phyloP scores from a whole-genome alignment of 2,329 filamentous ascomycete genomes.

The Penicillium verrucosum region DNA sequence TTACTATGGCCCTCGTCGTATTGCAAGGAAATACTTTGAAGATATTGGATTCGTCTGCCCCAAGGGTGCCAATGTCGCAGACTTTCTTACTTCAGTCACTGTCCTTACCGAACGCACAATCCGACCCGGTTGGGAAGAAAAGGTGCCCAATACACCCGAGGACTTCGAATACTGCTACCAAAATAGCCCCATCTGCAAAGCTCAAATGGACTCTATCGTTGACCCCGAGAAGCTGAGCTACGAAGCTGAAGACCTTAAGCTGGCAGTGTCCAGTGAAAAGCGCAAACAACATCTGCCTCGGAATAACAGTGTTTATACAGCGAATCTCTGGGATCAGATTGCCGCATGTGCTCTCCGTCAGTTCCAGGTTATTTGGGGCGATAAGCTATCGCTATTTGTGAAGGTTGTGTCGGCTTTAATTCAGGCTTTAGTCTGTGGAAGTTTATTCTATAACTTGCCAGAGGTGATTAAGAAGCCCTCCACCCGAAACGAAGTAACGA shows the following conservation, averaged over 20 bases:
- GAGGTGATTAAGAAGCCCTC: constrained; percentile 38
- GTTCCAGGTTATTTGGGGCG: constrained; percentile 52
- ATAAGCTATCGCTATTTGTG: constrained; percentile 48
- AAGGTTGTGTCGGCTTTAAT: constrained; percentile 44
- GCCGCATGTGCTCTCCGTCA: constrained; percentile 46
- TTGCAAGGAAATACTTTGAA: constrained; percentile 63
- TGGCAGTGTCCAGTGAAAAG: constrained; percentile 32
- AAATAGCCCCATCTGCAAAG: constrained; percentile 47
- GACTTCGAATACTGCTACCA: constrained; percentile 51
- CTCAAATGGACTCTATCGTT: constrained; percentile 50
- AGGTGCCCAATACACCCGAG: constrained; percentile 34
- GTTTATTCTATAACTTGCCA: constrained; percentile 52
- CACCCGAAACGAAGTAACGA: background rate
- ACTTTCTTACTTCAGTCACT: constrained; percentile 64
- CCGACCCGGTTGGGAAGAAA: constrained; percentile 28
- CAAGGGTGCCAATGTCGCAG: constrained; percentile 60
- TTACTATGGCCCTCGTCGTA: constrained; percentile 58
- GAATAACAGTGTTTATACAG: constrained; percentile 31
- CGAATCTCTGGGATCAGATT: constrained; percentile 40
- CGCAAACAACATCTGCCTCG: constrained; percentile 32
- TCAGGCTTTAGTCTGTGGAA: constrained; percentile 43
- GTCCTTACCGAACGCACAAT: constrained; percentile 51
- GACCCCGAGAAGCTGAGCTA: constrained; percentile 28
- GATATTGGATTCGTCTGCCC: constrained; percentile 60
- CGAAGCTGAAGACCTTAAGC: constrained; percentile 30